Evolutionary conservation across 805 yeast genomes (phyloP), one percentile per base, ranked within the genome.

Genomic region (Torulaspora gathmanii): DNA sequence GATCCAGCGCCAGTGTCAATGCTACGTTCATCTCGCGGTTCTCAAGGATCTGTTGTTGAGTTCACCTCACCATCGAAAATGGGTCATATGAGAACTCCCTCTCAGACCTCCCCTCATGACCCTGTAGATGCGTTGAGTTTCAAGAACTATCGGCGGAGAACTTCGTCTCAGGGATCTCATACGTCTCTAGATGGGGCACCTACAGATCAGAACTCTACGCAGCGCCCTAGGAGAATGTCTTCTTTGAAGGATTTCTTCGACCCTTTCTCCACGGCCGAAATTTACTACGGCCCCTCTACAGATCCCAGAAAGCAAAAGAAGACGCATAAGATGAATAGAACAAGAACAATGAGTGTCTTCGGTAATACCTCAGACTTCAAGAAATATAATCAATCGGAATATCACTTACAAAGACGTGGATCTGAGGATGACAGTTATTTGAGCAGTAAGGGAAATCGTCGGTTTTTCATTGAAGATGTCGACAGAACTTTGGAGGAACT

Each of bases 381-480:
- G 39, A 48, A 43, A 25, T 44, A 40, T 12, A 50, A 45, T 12
- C 36, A 46, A n/a, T 45, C 46, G n/a, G 54, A 50, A 17, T 53
- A 59, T 16, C 56, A 63, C 1, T 52, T 70, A 38, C 66, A 62
- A 49, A 71, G 83, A 61, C 67, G 84, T 51, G 79, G 75, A 0
- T 77, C 82, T 3, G 75, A 74, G 36, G 84, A 79, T 57, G 79
- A 73, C 40, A 63, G 74, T 0, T 66, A 63, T 11, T 37, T 63
- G 35, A 55, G 63, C 5, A 67, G 69, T 33, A 57, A 62, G 40
- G 69, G 73, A 17, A 69, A 65, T 19, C 60, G 70, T 37, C 46
- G 60, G 57, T 86, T 85, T 59, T 79, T 83, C 58, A 85, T 89
- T 48, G 73, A 77, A 52, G 84, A 88, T 61, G 86, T 90, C 20